Percentiles rank a stretch among this genome's conserved stretches.
phyloP scores from a whole-genome alignment of 2,329 filamentous ascomycete species.

The Colletotrichum shisoi region DNA sequence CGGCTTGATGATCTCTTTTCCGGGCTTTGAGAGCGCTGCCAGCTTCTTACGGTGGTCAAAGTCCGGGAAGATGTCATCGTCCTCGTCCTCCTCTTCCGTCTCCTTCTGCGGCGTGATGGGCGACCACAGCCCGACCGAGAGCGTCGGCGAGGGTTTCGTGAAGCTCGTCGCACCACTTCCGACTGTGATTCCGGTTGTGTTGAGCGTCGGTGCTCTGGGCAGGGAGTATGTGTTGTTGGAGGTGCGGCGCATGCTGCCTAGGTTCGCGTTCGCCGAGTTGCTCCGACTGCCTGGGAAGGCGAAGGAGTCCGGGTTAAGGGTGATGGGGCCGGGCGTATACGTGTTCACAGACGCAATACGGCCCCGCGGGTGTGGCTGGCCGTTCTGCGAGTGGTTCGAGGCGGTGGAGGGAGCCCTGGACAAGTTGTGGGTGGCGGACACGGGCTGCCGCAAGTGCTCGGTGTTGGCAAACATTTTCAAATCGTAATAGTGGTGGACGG shows the following conservation, averaged over 20 bases:
- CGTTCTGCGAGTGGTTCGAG: slow-evolving; percentile 47
- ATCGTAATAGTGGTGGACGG: slow-evolving; percentile 71
- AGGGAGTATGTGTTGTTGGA: slow-evolving; percentile 41
- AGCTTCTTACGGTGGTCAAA: slow-evolving; percentile 55
- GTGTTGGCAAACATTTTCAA: slow-evolving; percentile 77
- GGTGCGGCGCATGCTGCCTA: slow-evolving; percentile 48
- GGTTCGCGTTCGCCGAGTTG: slow-evolving; percentile 55
- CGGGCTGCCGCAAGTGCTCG: slow-evolving; percentile 70
- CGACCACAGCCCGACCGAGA: slow-evolving; percentile 60
- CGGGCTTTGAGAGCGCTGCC: slow-evolving; percentile 32
- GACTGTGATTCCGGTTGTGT: slow-evolving; percentile 50
- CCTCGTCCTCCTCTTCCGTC: slow-evolving; percentile 55
- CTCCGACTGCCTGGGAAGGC: slow-evolving; percentile 54
- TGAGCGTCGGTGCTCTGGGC: slow-evolving; percentile 45
- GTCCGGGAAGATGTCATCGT: slow-evolving; percentile 60
- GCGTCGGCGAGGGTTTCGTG: slow-evolving; percentile 48
- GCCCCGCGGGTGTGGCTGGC: slow-evolving; percentile 48
- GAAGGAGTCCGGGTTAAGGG: slow-evolving; percentile 51
- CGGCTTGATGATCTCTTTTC: slow-evolving; percentile 29
- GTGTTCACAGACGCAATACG: slow-evolving; percentile 46
- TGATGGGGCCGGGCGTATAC: slow-evolving; percentile 42
- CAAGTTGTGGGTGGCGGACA: slow-evolving; percentile 47
- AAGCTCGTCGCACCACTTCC: slow-evolving; percentile 52
- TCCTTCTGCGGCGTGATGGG: slow-evolving; percentile 49
- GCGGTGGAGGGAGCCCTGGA: slow-evolving; percentile 46